Conservation (phyloP, 257 asterid genomes). For the Salvia hispanica region DNA sequence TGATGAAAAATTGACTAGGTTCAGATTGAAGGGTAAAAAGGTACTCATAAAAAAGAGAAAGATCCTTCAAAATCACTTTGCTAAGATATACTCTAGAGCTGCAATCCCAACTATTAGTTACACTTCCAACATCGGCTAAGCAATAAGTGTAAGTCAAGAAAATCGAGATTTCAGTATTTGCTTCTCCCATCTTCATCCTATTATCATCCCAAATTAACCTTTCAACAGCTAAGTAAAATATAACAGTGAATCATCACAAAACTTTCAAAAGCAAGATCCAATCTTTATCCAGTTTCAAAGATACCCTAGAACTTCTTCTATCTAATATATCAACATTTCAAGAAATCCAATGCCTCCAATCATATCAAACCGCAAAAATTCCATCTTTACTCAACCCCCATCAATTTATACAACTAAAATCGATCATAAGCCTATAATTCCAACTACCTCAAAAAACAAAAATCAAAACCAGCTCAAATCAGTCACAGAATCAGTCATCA, state of each 20-base stretch:
- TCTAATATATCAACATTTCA: too few species aligned
- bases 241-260: background rate
- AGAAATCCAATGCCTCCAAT: too few species aligned
- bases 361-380: background rate
- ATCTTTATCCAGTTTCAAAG: background rate
- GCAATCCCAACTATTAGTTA: background rate
- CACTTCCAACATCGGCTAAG: background rate
- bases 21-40: slow-evolving; percentile 23
- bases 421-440: slow-evolving; percentile 3
- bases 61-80: slow-evolving; percentile 4
- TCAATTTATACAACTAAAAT: background rate
- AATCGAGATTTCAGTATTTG: slow-evolving; percentile 3
- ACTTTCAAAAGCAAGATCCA: background rate
- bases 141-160: background rate
- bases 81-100: background rate
- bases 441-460: background rate
- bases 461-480: background rate
- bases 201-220: background rate
- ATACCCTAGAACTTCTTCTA: too few species aligned
- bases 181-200: background rate
- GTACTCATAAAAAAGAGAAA: background rate
- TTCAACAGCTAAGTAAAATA: slow-evolving; percentile 1
- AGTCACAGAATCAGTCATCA: slow-evolving; percentile 18
- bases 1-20: slow-evolving; percentile 39
- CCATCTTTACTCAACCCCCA: slow-evolving; percentile 2